Base-by-base conservation (phyloP, 2,329 filamentous ascomycete genomes). In the Beauveria brongniartii region DNA sequence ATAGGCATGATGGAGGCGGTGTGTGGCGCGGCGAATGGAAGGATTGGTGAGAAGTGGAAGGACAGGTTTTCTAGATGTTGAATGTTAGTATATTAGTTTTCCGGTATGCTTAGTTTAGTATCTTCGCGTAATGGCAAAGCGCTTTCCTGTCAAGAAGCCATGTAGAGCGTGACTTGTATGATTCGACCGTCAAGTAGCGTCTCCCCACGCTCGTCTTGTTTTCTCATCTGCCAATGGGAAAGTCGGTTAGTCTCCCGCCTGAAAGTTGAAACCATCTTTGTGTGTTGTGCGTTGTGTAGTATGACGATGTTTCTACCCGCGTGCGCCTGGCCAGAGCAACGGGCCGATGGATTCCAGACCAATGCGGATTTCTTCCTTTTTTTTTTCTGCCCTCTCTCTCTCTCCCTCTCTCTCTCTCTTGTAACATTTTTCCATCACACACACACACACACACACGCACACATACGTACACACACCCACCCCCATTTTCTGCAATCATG, bases 31-130 rank as follows among this genome's bases (percentile, higher is more conserved):
- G 16, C 18, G 43, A 44, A n/a, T 18, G 14, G 43, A n/a, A 22
- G 55, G 26, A 5, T n/a, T 22, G n/a, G 26, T 52, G 18, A 9
- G 20, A 47, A 53, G 37, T 46, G 26, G 20, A 53, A 50, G 20
- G 57, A 53, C 59, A 61, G 59, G 59, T 56, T 61, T 61, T 61
- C 47, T 57, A 53, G 59, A 61, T 57, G 55, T 61, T 55, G 24
- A 53, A 59, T 62, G 47, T 59, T 41, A 46, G 59, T 61, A 62
- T 54, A 37, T 57, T 60, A 44, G 59, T 48, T 63, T 54, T 24
- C n/a, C 51, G 48, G 52, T 58, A 62, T 63, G 47, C 60, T 56
- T 62, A 55, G 62, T 47, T 60, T 62, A 53, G 62, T 63, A 63
- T 62, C 52, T 44, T 48, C 57, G 40, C 59, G 34, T 54, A 60